These are phyloP conservation scores for Ustilago vetiveriae DNA, from an alignment of 1,284 basidiomycete genomes.

Conservation along the genomic window DNA sequence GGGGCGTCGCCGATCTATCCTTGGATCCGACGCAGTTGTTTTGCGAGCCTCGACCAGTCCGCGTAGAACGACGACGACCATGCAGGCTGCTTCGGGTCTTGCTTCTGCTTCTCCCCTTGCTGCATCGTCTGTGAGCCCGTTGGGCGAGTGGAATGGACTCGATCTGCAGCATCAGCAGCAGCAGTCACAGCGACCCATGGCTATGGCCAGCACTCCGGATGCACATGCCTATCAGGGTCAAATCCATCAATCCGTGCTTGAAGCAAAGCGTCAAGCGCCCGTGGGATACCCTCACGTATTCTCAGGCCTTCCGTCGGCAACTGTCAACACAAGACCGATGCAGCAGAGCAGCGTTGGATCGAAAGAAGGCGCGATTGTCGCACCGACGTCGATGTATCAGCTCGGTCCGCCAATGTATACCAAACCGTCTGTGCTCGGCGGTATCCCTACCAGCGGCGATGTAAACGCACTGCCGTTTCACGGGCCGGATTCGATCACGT, in stretches of 20 bases:
- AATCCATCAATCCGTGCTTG: neutral
- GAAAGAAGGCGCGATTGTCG: neutral
- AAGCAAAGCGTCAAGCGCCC: neutral
- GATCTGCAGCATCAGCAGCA: slow-evolving; percentile 1
- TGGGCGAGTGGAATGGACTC: slow-evolving; percentile 4
- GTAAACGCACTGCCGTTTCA: too few relatives aligned
- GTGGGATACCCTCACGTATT: neutral
- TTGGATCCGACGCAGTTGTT: neutral
- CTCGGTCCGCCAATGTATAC: neutral
- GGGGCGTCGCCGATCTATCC: slow-evolving; percentile 5
- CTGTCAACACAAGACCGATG: neutral
- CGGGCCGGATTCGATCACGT: too few relatives aligned
- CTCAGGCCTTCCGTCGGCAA: neutral
- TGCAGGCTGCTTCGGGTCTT: slow-evolving; percentile 5
- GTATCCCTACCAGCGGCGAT: neutral
- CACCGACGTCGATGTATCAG: slow-evolving; percentile 1
- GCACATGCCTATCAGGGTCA: neutral
- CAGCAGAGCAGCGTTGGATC: too few relatives aligned
- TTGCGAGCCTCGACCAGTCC: neutral
- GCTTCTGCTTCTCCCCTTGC: slow-evolving; percentile 1
- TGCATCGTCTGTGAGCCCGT: slow-evolving; percentile 4
- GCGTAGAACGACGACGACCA: neutral
- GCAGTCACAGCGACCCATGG: slow-evolving; percentile 5
- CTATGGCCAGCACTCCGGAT: slow-evolving; percentile 2
- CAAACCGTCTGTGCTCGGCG: slow-evolving; percentile 12